Evolutionary conservation across 2,329 filamentous ascomycete species (phyloP), one percentile per base, ranked within the genome.

Genomic region (Corinectria fuckeliana): DNA sequence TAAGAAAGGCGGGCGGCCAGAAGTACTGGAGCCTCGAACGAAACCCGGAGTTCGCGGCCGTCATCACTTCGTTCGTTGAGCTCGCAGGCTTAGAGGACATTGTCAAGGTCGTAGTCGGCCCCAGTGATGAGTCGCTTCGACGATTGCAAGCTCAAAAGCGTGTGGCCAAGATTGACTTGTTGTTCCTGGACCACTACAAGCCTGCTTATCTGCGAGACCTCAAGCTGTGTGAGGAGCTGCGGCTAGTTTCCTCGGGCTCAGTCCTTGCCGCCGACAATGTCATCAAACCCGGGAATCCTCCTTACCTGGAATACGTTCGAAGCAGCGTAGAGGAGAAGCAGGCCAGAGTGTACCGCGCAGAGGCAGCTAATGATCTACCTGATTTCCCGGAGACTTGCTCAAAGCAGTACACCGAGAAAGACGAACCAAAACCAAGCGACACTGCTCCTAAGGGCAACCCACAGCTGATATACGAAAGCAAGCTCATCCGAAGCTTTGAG

Each of bases 171-270:
- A 85, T 93, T 58, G 90, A 92, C 67, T 76, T 93, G 39, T 79
- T 93, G 73, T 94, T 95, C 73, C 77, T 95, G 28, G 92, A 95
- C 69, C 91, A 95, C 74, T 88, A 89, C 75, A 93, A 94, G 74
- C 88, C 89, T 1, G 84, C 88, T 0, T 95, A 94, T 72, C 85
- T 84, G 0, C 82, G 85, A 0, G 92, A 95, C 67, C 75, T 94
- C 61, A 93, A 92, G 76, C 81, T 93, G 0, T 91, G 88, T 71
- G 91, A 95, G 76, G 81, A 90, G 30, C 77, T 93, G 4, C 83
- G 82, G 0, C 72, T 94, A 32, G 79, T 95, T 2, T 79, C 78
- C 0, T 80, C 82, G 0, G 90, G 90, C 0, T 83, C 83, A 0
- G 81, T 90, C 0, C 76, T 90, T n/a, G 87, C 84, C 1, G 89